Base-by-base conservation (phyloP, 2,329 filamentous ascomycete species). In the Orbilia blumenaviensis region DNA sequence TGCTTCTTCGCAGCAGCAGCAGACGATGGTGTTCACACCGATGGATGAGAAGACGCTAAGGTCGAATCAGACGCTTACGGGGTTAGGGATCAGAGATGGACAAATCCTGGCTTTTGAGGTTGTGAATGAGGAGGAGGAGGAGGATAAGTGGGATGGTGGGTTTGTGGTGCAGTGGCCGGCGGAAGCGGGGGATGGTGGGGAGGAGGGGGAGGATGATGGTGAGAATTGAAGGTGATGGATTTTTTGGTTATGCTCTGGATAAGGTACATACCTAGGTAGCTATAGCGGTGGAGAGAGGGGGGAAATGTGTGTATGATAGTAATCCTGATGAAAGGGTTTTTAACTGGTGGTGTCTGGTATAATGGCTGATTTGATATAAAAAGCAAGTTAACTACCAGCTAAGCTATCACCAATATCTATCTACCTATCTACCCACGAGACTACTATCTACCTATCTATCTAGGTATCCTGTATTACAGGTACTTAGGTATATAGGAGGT, bases 1-100 rank as follows among this genome's bases (percentile, higher is more conserved):
- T 12, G n/a, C n/a, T n/a, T n/a, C n/a, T n/a, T n/a, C n/a, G n/a
- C n/a, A n/a, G n/a, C n/a, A n/a, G n/a, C n/a, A n/a, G n/a, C n/a
- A n/a, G n/a, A n/a, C n/a, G n/a, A n/a, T n/a, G n/a, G n/a, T n/a
- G 6, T 76, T 76, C 34, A 21, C 42, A 9, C 29, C 25, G 1
- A 41, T 76, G 21, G 72, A 76, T 23, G 50, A 69, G 16, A 1
- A 34, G 8, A 34, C 16, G 14, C 9, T 64, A 58, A 36, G 42
- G 42, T 25, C 58, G 50, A 12, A 76, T 66, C 27, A 48, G 44
- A 50, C 23, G 54, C 32, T 6, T 10, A 61, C 6, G 8, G 8
- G 3, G 14, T 29, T 64, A 4, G 72, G 72, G 14, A 60, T 76
- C 8, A 76, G 61, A 46, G 72, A 76, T 21, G 64, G 58, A 4